phyloP scores from a whole-genome alignment of 2,329 filamentous ascomycete species.

The Penicillium verrucosum region DNA sequence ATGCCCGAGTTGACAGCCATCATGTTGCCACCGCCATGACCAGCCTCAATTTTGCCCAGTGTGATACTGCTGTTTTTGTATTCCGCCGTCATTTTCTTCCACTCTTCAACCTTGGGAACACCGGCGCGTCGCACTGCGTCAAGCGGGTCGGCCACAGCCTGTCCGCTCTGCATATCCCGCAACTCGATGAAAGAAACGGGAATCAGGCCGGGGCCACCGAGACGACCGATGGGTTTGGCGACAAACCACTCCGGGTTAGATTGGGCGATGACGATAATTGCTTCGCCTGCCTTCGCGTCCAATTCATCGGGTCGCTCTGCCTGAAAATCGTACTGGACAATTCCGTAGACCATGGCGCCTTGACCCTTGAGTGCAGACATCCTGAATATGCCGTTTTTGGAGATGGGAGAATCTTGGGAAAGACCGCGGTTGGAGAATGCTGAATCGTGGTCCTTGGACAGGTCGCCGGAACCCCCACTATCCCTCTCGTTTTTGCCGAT shows the following conservation, averaged over 20 bases:
- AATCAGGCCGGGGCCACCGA: conserved; percentile 93
- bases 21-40: conserved; percentile 32
- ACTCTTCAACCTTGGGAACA: conserved; percentile 93
- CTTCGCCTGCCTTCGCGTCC: conserved; percentile 90
- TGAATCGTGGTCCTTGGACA: conserved; percentile 71
- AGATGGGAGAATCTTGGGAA: conserved; percentile 29
- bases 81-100: conserved; percentile 99
- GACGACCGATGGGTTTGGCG: conserved; percentile 93
- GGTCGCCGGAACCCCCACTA: conserved; percentile 66
- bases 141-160: conserved; percentile 74
- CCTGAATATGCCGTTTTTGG: conserved; percentile 32
- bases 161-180: conserved; percentile 84
- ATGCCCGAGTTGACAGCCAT: conserved; percentile 66
- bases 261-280: conserved; percentile 97
- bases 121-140: conserved; percentile 85
- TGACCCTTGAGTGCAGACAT: conserved; percentile 51
- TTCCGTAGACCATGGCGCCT: conserved; percentile 90
- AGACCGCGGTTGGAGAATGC: conserved; percentile 68
- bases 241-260: conserved; percentile 99
- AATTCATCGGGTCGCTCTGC: conserved; percentile 94
- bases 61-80: conserved; percentile 99
- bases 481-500: conserved; percentile 90
- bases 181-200: conserved; percentile 97
- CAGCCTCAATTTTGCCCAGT: conserved; percentile 76
- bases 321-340: conserved; percentile 95